Conservation (phyloP, 148 eudicot species). For the Fagopyrum homotropicum region DNA sequence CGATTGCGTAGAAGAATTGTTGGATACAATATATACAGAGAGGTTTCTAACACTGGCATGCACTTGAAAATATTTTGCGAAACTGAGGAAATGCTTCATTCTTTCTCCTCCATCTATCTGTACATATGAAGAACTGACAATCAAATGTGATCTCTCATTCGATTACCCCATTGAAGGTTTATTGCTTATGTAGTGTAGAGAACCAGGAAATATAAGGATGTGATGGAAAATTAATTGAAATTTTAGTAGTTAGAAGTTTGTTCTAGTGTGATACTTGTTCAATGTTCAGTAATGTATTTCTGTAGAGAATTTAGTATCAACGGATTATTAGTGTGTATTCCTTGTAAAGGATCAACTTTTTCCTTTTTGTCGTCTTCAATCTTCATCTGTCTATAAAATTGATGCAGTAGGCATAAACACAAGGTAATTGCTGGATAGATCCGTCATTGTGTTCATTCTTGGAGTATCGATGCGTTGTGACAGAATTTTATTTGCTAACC, state of each 20-base stretch:
- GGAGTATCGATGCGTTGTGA: too few relatives aligned
- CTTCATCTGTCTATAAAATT: too few relatives aligned
- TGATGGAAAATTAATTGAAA: not conserved
- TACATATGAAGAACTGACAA: not conserved
- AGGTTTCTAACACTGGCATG: slow-evolving; percentile 7
- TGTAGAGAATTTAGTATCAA: not conserved
- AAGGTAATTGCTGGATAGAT: too few relatives aligned
- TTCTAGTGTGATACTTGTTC: not conserved
- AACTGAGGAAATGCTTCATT: not conserved
- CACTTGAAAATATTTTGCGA: not conserved
- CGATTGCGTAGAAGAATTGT: not conserved
- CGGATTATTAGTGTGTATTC: too few relatives aligned
- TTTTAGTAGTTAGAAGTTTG: not conserved
- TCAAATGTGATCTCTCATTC: not conserved
- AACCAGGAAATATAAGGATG: not conserved
- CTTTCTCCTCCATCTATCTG: not conserved
- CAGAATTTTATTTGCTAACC: too few relatives aligned
- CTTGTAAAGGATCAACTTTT: too few relatives aligned
- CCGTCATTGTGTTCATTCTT: too few relatives aligned
- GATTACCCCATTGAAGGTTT: not conserved
- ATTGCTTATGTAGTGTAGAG: not conserved
- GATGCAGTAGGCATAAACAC: too few relatives aligned
- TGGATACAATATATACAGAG: not conserved
- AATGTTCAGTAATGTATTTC: not conserved
- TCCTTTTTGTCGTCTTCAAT: too few relatives aligned